Base-by-base conservation (phyloP, 768 basidiomycete species). In the Lactarius quietus region DNA sequence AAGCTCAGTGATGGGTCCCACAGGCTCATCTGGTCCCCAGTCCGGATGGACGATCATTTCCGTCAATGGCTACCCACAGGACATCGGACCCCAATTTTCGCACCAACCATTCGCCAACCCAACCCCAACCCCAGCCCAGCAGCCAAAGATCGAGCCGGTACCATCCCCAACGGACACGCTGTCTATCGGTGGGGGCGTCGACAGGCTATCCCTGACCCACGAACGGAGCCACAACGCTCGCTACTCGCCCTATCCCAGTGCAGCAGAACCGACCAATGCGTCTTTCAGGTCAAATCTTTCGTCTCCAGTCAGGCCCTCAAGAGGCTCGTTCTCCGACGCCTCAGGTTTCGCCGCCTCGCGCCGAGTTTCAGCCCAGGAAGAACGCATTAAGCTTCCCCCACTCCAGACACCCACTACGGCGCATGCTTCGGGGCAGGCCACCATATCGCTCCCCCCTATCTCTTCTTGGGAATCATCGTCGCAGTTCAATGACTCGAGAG, bases 371-470 rank as follows among this genome's bases (percentile, higher is more conserved):
- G n/a, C 68, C 66, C 76, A 23, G 51, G 73, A 75, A 33, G 79
- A 80, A 53, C 73, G 74, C 36, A 78, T 81, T 61, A 74, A 72
- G 39, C 69, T 82, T 23, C 78, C 81, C 18, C 81, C 81, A 26
- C 76, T 82, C 52, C 79, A 78, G 18, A 72, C 78, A 23, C 77
- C 78, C 17, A 70, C 69, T 5, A 70, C 71, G 1, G 68, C 73
- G 1, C 72, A 67, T 55, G 71, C 71, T 48, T 68, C 74, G 18
- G 75, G 70, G 31, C 74, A 75, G 18, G 73, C 80, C 1, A 75
- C 78, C 2, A 86, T 86, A 66, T 83, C 86, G 1, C 72, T 89
- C 4, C 88, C 87, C 1, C 86, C 88, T 1, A 89, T 89, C 62
- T 85, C 88, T 8, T 66, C 69, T 38, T 62, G 48, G 63, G 63